Evolutionary conservation across 257 asterid genomes (phyloP).

Genomic region (Asclepias syriaca): DNA sequence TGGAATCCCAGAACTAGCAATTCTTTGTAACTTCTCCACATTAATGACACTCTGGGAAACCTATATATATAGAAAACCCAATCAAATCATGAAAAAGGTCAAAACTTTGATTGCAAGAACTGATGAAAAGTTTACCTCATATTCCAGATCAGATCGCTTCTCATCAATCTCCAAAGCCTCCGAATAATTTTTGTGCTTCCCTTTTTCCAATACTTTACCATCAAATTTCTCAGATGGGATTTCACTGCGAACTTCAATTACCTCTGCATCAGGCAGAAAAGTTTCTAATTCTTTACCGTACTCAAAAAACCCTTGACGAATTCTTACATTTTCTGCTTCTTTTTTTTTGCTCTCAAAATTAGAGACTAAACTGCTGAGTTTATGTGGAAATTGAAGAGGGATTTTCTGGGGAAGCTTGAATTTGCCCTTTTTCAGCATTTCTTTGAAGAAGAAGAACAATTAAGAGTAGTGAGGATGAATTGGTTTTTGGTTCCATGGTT

Average conservation of each 20-base stretch:
- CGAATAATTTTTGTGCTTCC: not conserved
- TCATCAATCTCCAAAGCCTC: slow-evolving; percentile 6
- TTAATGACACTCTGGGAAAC: slow-evolving; percentile 15
- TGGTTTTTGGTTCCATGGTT: not conserved
- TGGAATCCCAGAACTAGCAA: slow-evolving; percentile 23
- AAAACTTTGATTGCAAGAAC: not conserved
- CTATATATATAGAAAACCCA: slow-evolving; percentile 2
- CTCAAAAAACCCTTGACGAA: not conserved
- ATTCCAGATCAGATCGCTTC: slow-evolving; percentile 22
- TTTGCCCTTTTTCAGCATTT: slow-evolving; percentile 10
- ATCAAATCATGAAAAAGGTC: not conserved
- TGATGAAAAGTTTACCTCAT: slow-evolving; percentile 14
- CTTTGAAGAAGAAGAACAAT: not conserved
- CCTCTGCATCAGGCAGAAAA: slow-evolving; percentile 9
- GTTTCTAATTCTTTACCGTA: slow-evolving; percentile 18
- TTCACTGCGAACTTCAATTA: not conserved
- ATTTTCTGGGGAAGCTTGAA: slow-evolving; percentile 7
- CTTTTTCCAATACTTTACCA: not conserved
- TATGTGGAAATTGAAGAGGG: slow-evolving; percentile 7
- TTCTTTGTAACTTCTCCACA: slow-evolving; percentile 21
- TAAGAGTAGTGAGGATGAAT: not conserved
- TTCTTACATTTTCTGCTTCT: not conserved
- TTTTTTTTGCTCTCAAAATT: not conserved
- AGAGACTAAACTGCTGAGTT: slow-evolving; percentile 8
- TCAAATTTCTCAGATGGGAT: not conserved